Evolutionary conservation across 345 rosid species (phyloP), one percentile per base, ranked within the genome.

Genomic region (Carallia pectinifolia): DNA sequence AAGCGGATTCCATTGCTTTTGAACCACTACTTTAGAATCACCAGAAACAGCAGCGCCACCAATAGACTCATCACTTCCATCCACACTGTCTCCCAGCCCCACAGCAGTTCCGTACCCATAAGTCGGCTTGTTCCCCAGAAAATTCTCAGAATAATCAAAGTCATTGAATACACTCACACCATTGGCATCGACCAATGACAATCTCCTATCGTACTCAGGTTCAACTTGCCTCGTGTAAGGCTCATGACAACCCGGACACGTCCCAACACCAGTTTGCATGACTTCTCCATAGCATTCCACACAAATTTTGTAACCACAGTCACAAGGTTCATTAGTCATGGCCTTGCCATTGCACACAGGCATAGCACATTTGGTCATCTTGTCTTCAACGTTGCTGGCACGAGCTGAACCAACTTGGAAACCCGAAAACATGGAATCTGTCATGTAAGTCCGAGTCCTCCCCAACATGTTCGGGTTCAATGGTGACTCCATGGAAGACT

Each of bases 1-100:
- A 6, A 87, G 84, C 0, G 88, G 87, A 70, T 82, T 84, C 92
- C 89, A 79, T 38, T 81, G 82, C 68, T 84, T 84, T 52, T 82
- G 82, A 37, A 12, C 16, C 50, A 74, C 62, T 12, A 47, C 18
- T 23, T 72, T 36, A 16, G 61, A 58, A 10, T 75, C 78, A 56
- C 64, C 75, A 23, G 64, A 62, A 55, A 16, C 15, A 9, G 47
- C 47, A 9, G 47, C 76, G 53, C 64, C 75, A 15, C 66, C 65
- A 52, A 18, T 18, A 9, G 64, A 82, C 67, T 64, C 80, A 34
- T 40, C 55, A 4, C 44, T 65, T 15, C 67, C 80, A 37, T 68
- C 62, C 48, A 6, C 75, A 4, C 64, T 81, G 38, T 81, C 87
- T 48, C 27, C 78, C 1, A 86, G 80, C 84, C 85, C 81, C 70